Percentiles rank a stretch among this genome's conserved stretches.
Conservation (phyloP, 2,329 filamentous ascomycete genomes). For the Penicillium sp. region DNA sequence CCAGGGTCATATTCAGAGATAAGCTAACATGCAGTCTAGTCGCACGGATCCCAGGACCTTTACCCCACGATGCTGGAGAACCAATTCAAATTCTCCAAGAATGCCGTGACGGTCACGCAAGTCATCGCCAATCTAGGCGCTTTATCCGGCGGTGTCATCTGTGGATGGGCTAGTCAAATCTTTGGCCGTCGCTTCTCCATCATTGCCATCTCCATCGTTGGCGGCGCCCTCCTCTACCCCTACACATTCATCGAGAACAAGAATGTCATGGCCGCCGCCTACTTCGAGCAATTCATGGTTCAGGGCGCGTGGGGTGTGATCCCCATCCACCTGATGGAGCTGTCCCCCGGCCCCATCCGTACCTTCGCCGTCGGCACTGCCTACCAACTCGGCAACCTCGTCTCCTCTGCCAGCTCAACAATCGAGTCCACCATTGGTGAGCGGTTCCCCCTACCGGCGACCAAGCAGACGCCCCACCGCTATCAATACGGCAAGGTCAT, state of each 20-base stretch:
- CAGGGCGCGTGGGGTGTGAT: conserved; percentile 74
- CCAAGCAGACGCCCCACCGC: conserved; percentile 48
- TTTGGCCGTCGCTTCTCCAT: conserved; percentile 67
- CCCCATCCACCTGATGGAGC: conserved; percentile 65
- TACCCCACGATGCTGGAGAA: conserved; percentile 60
- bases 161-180: conserved; percentile 66
- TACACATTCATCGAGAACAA: conserved; percentile 67
- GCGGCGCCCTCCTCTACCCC: conserved; percentile 76
- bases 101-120: conserved; percentile 65
- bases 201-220: conserved; percentile 59
- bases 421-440: conserved; percentile 75
- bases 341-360: conserved; percentile 57
- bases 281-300: conserved; percentile 78
- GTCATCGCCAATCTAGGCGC: conserved; percentile 70
- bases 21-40: conserved; percentile 33
- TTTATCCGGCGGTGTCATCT: conserved; percentile 61
- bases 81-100: conserved; percentile 53
- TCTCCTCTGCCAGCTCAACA: conserved; percentile 61
- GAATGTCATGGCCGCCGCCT: conserved; percentile 70
- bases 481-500: conserved; percentile 81
- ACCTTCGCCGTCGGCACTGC: conserved; percentile 61
- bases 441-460: conserved; percentile 64
- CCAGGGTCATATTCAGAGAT: conserved; percentile 14
- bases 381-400: conserved; percentile 63
- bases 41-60: conserved; percentile 67